Base-by-base conservation (phyloP, 352 stramenopile species). In the Phytophthora kernoviae region DNA sequence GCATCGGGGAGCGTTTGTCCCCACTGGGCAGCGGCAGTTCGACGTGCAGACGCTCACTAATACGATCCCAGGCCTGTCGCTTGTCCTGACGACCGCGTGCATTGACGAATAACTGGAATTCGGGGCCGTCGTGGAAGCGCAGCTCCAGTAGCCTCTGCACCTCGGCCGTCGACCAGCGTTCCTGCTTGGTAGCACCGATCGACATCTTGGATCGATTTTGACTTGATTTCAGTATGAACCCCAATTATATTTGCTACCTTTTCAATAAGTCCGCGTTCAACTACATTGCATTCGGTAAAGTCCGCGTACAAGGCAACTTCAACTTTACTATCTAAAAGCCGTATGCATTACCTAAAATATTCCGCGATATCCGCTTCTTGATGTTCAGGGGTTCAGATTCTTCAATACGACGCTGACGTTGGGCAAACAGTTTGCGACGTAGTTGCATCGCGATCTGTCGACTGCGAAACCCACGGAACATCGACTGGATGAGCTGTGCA, bases 401-500 rank as follows among this genome's bases (percentile, higher is more conserved):
- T 2, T 58, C 22, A 11, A 32, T 20, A 11, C 49, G 52, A 11
- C 44, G 58, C n/a, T 57, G 33, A 0, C 27, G 49, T 12, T 70
- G 56, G 6, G 64, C 66, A 2, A 66, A 64, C 22, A 69, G 41
- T 43, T 76, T 77, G 5, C 76, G 73, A 6, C 77, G 67, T 24
- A 87, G 66, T 32, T 65, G 64, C 2, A 66, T 60, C 10, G 63
- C 72, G 15, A 84, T 70, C 22, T 75, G 75, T 8, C 69, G 66
- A 44, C 57, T 56, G 0, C 66, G 73, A 41, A 82, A 81, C 2
- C 62, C 68, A 3, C 76, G 73, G 32, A 85, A 87, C 1, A 56
- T 54, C 14, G 65, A 33, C 52, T 88, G 79, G 33, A 88, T 84
- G 6, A 70, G 32, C 41, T 66, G 48, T 2, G 79, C 71, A 3